Conservation (phyloP, 2,329 filamentous ascomycete genomes). For the Colletotrichum sublineola region DNA sequence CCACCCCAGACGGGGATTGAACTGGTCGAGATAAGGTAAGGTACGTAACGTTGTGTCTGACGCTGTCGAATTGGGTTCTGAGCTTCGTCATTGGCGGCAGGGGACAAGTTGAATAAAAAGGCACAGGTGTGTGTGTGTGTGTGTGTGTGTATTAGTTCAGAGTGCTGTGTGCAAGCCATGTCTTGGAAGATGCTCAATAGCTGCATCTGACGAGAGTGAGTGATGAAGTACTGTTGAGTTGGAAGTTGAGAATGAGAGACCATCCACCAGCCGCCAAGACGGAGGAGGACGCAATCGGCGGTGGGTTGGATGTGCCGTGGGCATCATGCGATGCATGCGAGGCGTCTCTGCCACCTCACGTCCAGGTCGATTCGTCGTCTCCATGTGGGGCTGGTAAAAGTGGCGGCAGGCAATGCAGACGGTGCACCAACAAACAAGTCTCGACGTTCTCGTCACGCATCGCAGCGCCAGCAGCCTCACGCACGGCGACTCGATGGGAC, state of each 20-base stretch:
- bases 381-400: not conserved
- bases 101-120: not conserved
- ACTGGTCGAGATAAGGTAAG: slow-evolving; percentile 7
- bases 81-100: slow-evolving; percentile 1
- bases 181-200: not conserved
- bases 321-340: not conserved
- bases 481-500: not conserved
- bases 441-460: not conserved
- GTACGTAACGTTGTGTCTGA: slow-evolving; percentile 11
- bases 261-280: not conserved
- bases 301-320: not conserved
- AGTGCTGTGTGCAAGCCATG: not conserved
- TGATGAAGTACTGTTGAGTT: not conserved
- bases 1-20: not conserved
- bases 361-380: not conserved
- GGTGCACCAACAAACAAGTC: not conserved
- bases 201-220: not conserved
- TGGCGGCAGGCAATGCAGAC: not conserved
- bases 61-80: not conserved
- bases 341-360: not conserved
- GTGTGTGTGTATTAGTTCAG: not conserved
- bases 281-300: not conserved
- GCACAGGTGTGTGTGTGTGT: not conserved
- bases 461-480: not conserved
- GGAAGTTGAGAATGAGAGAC: not conserved